Conservation (phyloP, 148 eudicot genomes). For the Chenopodium suecicum region DNA sequence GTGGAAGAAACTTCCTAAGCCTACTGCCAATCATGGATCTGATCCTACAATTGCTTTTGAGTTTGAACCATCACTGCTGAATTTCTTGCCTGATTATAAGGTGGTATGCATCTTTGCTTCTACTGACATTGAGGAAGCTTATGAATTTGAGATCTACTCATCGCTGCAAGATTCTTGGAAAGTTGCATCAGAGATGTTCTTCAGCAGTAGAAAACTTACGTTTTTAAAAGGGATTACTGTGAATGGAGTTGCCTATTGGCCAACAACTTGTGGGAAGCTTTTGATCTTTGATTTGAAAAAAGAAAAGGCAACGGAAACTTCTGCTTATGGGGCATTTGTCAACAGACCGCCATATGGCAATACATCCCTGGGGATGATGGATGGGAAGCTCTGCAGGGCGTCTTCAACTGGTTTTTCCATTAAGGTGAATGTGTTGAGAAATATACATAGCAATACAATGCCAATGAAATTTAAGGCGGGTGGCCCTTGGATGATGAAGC, state of each 20-base stretch:
- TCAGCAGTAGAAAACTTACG: conserved; percentile 13
- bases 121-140: conserved; percentile 45
- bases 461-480: neutral
- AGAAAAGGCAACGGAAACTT: conserved; percentile 1
- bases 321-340: neutral
- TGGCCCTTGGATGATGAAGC: neutral
- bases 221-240: conserved; percentile 33
- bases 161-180: conserved; percentile 53
- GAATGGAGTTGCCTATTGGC: conserved; percentile 58
- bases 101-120: conserved; percentile 51
- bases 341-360: neutral
- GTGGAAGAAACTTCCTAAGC: conserved; percentile 52
- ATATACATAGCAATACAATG: conserved; percentile 20
- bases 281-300: conserved; percentile 22
- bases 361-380: conserved; percentile 7
- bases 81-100: conserved; percentile 51
- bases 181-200: conserved; percentile 45
- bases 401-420: neutral
- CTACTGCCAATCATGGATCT: conserved; percentile 51
- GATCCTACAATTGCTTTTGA: conserved; percentile 44
- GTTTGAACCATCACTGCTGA: conserved; percentile 61
- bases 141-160: conserved; percentile 63
- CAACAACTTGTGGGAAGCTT: conserved; percentile 4
- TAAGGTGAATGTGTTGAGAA: neutral
- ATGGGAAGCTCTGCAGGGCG: conserved; percentile 22